Percentiles rank a stretch among this genome's conserved stretches.
phyloP scores from a whole-genome alignment of 495 filamentous ascomycete species.

The Aspergillus wentii region DNA sequence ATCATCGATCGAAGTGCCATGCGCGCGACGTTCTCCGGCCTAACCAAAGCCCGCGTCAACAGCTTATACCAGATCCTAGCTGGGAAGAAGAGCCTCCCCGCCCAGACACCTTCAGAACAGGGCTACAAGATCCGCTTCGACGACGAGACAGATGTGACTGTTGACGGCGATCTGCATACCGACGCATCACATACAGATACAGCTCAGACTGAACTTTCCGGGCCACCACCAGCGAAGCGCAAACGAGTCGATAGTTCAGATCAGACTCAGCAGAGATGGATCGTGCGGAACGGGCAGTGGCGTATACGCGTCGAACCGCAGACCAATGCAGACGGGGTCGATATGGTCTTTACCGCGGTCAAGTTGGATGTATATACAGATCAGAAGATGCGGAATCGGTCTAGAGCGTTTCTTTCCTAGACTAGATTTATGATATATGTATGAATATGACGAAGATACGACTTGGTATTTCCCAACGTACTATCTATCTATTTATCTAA shows the following conservation, averaged over 20 bases:
- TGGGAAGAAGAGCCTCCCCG: constrained; percentile 71
- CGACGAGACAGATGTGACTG: constrained; percentile 58
- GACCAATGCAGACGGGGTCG: constrained; percentile 38
- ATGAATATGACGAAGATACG: no score
- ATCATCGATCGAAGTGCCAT: constrained; percentile 51
- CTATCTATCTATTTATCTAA: constrained; percentile 14
- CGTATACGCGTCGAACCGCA: constrained; percentile 60
- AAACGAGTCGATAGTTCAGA: constrained; percentile 41
- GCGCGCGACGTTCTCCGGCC: constrained; percentile 67
- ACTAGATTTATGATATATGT: no score
- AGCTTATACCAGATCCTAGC: constrained; percentile 74
- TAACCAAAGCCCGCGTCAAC: constrained; percentile 61
- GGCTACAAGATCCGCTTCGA: constrained; percentile 47
- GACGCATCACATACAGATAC: no score
- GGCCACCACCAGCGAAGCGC: constrained; percentile 42
- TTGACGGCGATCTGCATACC: constrained; percentile 55
- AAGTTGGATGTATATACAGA: constrained; percentile 73
- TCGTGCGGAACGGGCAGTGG: constrained; percentile 79
- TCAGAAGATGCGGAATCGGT: constrained; percentile 63
- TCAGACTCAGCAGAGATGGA: no score
- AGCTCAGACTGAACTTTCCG: constrained; percentile 3
- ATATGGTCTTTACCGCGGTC: constrained; percentile 67
- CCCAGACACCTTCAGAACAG: constrained; percentile 43
- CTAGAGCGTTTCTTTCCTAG: constrained; percentile 62
- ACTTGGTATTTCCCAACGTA: no score